These are phyloP conservation scores for Didymella exigua DNA, from an alignment of 2,329 filamentous ascomycete genomes.

Conservation along the genomic window DNA sequence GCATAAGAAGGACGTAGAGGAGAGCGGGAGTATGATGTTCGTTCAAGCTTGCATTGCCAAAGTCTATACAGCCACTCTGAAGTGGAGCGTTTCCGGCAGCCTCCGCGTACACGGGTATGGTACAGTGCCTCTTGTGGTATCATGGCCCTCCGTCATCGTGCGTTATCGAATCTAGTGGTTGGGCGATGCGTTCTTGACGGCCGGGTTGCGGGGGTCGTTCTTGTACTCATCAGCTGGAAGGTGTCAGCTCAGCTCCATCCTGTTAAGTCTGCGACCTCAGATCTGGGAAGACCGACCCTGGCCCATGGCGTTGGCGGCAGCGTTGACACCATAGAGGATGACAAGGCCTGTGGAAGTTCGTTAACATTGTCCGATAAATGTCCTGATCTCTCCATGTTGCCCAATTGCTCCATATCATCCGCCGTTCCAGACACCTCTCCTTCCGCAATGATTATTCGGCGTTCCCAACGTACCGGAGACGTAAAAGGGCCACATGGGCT, in stretches of 20 bases:
- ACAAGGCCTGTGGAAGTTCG: conserved; percentile 66
- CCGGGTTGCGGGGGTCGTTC: conserved; percentile 92
- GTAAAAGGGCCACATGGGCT: conserved; percentile 93
- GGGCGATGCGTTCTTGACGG: conserved; percentile 40
- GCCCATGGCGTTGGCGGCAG: conserved; percentile 76
- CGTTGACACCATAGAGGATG: conserved; percentile 91
- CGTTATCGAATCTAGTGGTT: conserved; percentile 37
- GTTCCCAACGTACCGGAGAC: conserved; percentile 75
- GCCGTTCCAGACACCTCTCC: background rate
- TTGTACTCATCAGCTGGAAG: conserved; percentile 84
- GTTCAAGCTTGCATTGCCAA: conserved; percentile 26
- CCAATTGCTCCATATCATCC: background rate
- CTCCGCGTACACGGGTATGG: conserved; percentile 40
- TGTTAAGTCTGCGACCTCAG: background rate
- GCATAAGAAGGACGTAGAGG: background rate
- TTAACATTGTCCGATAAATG: conserved; percentile 23
- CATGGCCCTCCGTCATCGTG: conserved; percentile 21
- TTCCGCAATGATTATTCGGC: background rate
- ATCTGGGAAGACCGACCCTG: conserved; percentile 65
- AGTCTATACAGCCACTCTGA: conserved; percentile 44
- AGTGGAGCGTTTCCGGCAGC: conserved; percentile 18
- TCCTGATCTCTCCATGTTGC: background rate
- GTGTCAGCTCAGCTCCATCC: conserved; percentile 24
- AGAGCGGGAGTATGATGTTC: background rate
- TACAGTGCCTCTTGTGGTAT: conserved; percentile 41